Conservation (phyloP, 257 asterid genomes). For the Gentiana dahurica region DNA sequence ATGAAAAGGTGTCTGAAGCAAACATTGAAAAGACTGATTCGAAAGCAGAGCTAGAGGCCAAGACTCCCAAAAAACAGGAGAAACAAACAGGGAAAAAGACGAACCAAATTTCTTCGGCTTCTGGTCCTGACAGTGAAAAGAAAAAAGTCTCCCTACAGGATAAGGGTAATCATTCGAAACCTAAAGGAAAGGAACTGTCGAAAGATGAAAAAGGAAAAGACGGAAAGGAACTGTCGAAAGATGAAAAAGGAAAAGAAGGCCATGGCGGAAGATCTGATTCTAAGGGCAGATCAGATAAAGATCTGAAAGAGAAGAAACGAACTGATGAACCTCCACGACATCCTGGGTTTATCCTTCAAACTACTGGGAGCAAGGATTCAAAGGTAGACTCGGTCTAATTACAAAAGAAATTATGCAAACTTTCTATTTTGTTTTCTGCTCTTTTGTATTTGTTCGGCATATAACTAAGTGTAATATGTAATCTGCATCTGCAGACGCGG, state of each 20-base stretch:
- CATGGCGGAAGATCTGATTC: slow-evolving; percentile 29
- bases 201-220: slow-evolving; percentile 44
- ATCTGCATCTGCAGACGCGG: slow-evolving; percentile 43
- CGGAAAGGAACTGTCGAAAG: slow-evolving; percentile 33
- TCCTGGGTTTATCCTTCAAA: slow-evolving; percentile 83
- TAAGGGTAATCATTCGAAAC: slow-evolving; percentile 23
- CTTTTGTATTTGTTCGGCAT: slow-evolving; percentile 3
- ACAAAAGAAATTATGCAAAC: background rate
- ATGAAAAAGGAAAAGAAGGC: slow-evolving; percentile 35
- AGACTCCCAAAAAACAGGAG: slow-evolving; percentile 19
- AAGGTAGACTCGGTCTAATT: slow-evolving; percentile 42
- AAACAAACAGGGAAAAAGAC: slow-evolving; percentile 30
- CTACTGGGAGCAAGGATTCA: slow-evolving; percentile 53
- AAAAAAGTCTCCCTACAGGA: slow-evolving; percentile 29
- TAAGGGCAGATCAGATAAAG: slow-evolving; percentile 32
- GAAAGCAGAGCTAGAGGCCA: slow-evolving; percentile 17
- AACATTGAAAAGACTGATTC: slow-evolving; percentile 17
- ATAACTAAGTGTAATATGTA: too few relatives aligned
- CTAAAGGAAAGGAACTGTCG: slow-evolving; percentile 30
- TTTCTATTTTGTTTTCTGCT: background rate
- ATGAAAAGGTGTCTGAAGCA: slow-evolving; percentile 21
- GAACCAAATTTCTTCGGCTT: slow-evolving; percentile 31
- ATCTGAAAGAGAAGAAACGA: slow-evolving; percentile 42
- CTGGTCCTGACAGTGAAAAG: slow-evolving; percentile 21
- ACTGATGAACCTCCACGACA: slow-evolving; percentile 72